phyloP scores from a whole-genome alignment of 495 filamentous ascomycete genomes.

The Aspergillus kassunensis region DNA sequence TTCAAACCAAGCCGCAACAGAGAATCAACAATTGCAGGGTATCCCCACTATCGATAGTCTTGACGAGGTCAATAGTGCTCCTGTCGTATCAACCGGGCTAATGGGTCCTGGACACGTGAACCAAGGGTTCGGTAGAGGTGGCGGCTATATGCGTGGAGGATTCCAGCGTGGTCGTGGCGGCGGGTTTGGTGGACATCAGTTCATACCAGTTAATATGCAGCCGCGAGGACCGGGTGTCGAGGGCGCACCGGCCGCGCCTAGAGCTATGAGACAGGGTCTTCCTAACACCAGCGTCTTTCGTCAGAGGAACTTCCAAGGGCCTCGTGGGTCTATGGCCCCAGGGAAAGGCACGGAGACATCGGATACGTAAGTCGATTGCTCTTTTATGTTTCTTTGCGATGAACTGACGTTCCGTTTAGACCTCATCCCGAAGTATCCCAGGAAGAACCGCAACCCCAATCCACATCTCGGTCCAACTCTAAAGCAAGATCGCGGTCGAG shows the following conservation, averaged over 20 bases:
- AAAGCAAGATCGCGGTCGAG: conserved; percentile 31
- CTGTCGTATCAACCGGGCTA: conserved; percentile 11
- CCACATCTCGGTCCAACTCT: conserved; percentile 32
- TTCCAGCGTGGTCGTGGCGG: conserved; percentile 26
- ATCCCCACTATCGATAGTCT: conserved; percentile 46
- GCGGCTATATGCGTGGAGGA: conserved; percentile 34
- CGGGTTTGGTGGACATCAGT: conserved; percentile 24
- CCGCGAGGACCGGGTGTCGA: conserved; percentile 58
- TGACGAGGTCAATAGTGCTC: conserved; percentile 25
- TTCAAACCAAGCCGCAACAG: conserved; percentile 1
- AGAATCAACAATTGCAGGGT: conserved; percentile 31
- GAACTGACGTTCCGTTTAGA: not conserved
- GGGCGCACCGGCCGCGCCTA: conserved; percentile 85
- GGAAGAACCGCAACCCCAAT: conserved; percentile 25
- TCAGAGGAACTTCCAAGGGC: conserved; percentile 34
- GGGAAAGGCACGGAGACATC: conserved; percentile 23
- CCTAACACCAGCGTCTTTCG: conserved; percentile 65
- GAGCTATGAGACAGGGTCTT: conserved; percentile 84
- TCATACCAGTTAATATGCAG: conserved; percentile 23
- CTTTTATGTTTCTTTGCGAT: not conserved
- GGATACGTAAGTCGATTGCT: conserved; percentile 34
- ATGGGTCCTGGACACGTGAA: conserved; percentile 23
- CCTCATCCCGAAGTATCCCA: conserved; percentile 24
- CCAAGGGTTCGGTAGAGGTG: conserved; percentile 35
- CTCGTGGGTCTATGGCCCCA: conserved; percentile 26